phyloP scores from a whole-genome alignment of 768 basidiomycete species.

The Cystobasidium tubakii region DNA sequence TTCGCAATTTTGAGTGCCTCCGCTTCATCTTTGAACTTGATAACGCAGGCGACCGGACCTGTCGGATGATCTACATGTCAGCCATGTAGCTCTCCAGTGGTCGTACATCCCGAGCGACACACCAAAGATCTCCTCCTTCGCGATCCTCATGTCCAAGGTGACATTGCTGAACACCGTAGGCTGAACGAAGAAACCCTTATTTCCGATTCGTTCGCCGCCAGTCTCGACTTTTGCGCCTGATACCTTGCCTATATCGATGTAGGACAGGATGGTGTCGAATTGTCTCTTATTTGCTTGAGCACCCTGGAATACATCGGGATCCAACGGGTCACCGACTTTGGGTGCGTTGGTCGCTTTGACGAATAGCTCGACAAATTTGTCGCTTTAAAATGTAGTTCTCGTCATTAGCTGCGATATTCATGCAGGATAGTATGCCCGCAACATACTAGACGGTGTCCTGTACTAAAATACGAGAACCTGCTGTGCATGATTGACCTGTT shows the following conservation, averaged over 20 bases:
- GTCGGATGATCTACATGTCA: slow-evolving; percentile 56
- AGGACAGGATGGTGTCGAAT: slow-evolving; percentile 77
- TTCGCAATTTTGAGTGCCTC: slow-evolving; percentile 81
- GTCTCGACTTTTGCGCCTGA: slow-evolving; percentile 72
- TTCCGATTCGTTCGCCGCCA: slow-evolving; percentile 71
- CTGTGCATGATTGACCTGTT: slow-evolving; percentile 88
- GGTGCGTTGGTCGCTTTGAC: slow-evolving; percentile 29
- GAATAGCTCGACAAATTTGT: slow-evolving; percentile 26
- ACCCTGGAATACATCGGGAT: slow-evolving; percentile 67
- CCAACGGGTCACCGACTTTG: slow-evolving; percentile 52
- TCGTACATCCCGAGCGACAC: too few relatives aligned
- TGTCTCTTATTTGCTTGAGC: slow-evolving; percentile 68
- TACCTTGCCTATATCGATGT: slow-evolving; percentile 76
- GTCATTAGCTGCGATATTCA: too few relatives aligned
- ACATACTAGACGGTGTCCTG: slow-evolving; percentile 69
- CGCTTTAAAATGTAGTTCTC: too few relatives aligned
- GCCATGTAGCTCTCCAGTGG: too few relatives aligned
- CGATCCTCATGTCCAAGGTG: slow-evolving; percentile 71
- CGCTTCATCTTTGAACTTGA: slow-evolving; percentile 75
- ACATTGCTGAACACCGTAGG: slow-evolving; percentile 87
- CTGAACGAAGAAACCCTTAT: slow-evolving; percentile 80
- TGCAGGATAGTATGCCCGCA: too few relatives aligned
- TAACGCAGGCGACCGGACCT: slow-evolving; percentile 78
- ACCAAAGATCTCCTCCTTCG: slow-evolving; percentile 61
- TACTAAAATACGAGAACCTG: slow-evolving; percentile 81